Evolutionary conservation across 352 stramenopile species (phyloP).

Genomic region (Synura sp.): DNA sequence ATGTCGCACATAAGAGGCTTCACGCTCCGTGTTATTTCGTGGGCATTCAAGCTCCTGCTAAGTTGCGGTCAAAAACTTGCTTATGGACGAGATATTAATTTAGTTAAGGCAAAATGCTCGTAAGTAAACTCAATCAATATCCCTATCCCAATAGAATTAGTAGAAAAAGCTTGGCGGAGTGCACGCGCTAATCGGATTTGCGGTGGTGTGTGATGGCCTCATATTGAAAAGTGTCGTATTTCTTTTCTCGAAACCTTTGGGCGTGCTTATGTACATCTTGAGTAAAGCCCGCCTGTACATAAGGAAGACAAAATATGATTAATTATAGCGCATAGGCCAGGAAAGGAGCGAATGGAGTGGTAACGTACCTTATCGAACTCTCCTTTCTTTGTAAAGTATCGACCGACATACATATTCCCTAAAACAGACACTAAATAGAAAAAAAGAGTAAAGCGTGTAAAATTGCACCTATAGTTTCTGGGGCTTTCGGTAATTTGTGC

Average conservation of each 20-base stretch:
- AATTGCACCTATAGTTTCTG: not conserved
- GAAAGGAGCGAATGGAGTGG: not conserved
- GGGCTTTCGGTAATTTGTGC: constrained; percentile 47
- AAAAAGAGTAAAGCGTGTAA: not conserved
- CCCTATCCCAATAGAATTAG: no score
- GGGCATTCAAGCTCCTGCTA: no score
- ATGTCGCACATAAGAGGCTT: no score
- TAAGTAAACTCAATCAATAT: no score
- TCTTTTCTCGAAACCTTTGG: not conserved
- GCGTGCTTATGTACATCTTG: not conserved
- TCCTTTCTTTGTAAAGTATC: constrained; percentile 68
- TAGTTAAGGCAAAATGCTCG: no score
- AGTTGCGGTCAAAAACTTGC: no score
- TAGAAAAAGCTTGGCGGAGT: no score
- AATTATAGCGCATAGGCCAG: not conserved
- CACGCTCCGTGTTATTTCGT: no score
- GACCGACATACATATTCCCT: constrained; percentile 59
- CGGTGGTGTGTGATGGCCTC: no score
- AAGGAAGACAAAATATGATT: not conserved
- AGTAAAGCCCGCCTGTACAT: not conserved
- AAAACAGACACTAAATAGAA: not conserved
- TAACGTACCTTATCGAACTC: constrained; percentile 59
- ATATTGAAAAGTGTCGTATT: constrained; percentile 26
- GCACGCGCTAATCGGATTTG: constrained; percentile 26
- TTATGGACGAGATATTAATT: no score